A percentile compares a stretch with the other conserved stretches of the same genome.
phyloP scores from a whole-genome alignment of 768 basidiomycete genomes.

The Floccularia luteovirens region DNA sequence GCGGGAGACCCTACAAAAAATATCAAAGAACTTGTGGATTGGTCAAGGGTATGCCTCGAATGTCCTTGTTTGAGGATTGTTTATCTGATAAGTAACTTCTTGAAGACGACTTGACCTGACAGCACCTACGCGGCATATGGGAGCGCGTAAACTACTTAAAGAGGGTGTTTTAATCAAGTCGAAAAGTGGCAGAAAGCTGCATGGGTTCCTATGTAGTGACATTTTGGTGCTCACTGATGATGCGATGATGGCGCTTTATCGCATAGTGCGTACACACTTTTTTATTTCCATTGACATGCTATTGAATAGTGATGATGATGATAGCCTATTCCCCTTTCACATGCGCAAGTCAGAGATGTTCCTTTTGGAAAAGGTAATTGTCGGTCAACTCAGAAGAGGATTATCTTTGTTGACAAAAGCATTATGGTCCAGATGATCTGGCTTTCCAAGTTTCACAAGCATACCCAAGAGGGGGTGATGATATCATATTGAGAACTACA shows the following conservation, averaged over 20 bases:
- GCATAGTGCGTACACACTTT: constrained; percentile 54
- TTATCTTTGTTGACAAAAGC: not conserved
- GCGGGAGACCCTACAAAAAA: constrained; percentile 57
- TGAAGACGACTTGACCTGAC: constrained; percentile 79
- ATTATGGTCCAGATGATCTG: constrained; percentile 45
- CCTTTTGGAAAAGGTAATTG: constrained; percentile 43
- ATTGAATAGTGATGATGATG: not conserved
- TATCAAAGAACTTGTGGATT: constrained; percentile 83
- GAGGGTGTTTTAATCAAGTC: constrained; percentile 76
- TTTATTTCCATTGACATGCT: not conserved
- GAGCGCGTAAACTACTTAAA: constrained; percentile 68
- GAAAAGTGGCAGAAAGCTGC: constrained; percentile 75
- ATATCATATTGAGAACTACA: constrained; percentile 48
- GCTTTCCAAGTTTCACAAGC: constrained; percentile 58
- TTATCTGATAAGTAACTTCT: not conserved
- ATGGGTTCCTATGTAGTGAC: constrained; percentile 81
- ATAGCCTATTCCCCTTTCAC: constrained; percentile 71
- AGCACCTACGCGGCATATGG: constrained; percentile 80
- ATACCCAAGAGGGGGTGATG: constrained; percentile 71
- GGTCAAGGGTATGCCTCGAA: constrained; percentile 59
- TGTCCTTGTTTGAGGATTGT: not conserved
- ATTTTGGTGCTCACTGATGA: constrained; percentile 83
- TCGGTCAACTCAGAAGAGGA: not conserved
- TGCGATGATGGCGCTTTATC: constrained; percentile 60
- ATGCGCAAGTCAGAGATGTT: constrained; percentile 50